Conservation (phyloP, 352 stramenopile species). For the Pythium biforme region DNA sequence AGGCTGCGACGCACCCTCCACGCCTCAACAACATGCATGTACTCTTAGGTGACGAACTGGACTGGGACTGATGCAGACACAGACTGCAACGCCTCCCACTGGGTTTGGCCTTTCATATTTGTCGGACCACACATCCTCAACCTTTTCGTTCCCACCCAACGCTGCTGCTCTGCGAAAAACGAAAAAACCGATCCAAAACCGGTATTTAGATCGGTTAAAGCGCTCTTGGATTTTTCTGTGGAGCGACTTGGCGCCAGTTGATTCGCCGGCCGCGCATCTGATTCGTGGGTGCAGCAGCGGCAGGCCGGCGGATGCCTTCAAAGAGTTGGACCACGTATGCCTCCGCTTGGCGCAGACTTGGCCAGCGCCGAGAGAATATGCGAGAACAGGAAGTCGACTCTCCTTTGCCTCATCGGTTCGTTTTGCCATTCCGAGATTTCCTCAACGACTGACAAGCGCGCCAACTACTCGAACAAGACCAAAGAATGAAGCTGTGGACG, state of each 20-base stretch:
- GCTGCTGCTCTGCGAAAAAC: constrained; percentile 20
- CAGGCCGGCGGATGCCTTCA: neutral
- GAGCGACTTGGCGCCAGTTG: constrained; percentile 8
- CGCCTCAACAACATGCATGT: too few relatives aligned
- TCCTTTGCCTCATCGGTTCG: too few relatives aligned
- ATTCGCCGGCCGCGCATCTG: constrained; percentile 17
- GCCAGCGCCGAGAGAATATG: neutral
- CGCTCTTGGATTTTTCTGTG: constrained; percentile 2
- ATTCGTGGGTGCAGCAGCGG: constrained; percentile 15
- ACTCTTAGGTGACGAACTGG: too few relatives aligned
- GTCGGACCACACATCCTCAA: too few relatives aligned
- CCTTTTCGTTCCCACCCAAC: neutral
- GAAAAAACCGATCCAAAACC: constrained; percentile 22
- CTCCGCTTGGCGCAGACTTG: neutral
- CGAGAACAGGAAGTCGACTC: neutral
- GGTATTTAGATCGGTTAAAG: constrained; percentile 25
- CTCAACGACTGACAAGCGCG: neutral
- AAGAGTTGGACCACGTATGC: neutral
- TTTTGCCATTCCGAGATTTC: constrained; percentile 15
- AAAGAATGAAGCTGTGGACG: constrained; percentile 24
- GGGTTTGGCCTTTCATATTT: too few relatives aligned
- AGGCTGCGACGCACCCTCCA: too few relatives aligned
- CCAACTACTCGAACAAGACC: too few relatives aligned
- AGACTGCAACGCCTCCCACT: too few relatives aligned
- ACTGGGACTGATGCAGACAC: too few relatives aligned